Conservation (phyloP, 805 yeast genomes). For the Kodamaea hsintzibuensis region DNA sequence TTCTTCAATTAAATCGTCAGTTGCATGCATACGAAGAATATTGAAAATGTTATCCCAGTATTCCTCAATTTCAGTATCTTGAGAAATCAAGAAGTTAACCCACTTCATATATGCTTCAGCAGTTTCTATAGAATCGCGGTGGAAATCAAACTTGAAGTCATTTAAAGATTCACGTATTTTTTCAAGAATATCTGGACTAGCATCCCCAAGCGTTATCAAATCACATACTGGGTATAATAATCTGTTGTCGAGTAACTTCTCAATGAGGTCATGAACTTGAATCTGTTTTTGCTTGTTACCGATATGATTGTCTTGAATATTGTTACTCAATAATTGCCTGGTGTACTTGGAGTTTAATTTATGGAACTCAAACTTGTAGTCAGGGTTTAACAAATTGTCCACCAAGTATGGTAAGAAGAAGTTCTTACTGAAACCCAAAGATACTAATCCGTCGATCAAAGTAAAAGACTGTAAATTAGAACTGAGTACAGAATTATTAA, state of each 20-base stretch:
- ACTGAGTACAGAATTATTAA: constrained; percentile 46
- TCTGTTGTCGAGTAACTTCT: neutral
- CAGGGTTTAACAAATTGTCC: constrained; percentile 33
- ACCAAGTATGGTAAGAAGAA: constrained; percentile 34
- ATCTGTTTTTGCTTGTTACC: neutral
- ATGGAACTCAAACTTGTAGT: constrained; percentile 37
- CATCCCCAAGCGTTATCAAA: neutral
- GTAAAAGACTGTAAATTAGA: constrained; percentile 18
- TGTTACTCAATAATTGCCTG: neutral
- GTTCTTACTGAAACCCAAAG: constrained; percentile 24
- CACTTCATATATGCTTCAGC: constrained; percentile 38
- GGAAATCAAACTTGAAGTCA: constrained; percentile 29
- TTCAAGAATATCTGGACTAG: neutral
- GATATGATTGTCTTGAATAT: neutral
- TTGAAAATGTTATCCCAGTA: constrained; percentile 21
- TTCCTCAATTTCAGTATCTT: neutral
- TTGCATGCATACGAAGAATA: constrained; percentile 16
- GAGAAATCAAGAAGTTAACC: constrained; percentile 12
- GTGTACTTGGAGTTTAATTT: constrained; percentile 44
- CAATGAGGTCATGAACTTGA: neutral
- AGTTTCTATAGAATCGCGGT: constrained; percentile 29
- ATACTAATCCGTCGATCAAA: constrained; percentile 18
- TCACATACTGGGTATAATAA: constrained; percentile 11
- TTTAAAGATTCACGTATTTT: neutral
- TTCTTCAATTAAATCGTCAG: constrained; percentile 21